Evolutionary conservation across 2,329 filamentous ascomycete genomes (phyloP).

Genomic region (Aureobasidium melanogenum): DNA sequence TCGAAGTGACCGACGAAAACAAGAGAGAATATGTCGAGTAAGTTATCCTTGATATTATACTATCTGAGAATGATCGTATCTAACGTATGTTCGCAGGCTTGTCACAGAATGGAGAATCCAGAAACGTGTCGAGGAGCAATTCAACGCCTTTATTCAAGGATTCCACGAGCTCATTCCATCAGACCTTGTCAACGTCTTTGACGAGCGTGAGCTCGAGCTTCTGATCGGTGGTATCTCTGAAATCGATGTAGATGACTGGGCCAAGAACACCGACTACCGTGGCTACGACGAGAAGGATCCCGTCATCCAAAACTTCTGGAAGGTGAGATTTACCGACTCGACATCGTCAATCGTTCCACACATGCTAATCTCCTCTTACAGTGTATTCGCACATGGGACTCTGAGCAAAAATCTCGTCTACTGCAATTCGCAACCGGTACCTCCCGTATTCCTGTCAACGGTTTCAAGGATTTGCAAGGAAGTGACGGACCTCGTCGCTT

Average conservation of each 20-base stretch:
- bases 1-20: conserved; percentile 96
- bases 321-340: conserved; percentile 40
- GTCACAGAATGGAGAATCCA: conserved; percentile 99
- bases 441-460: conserved; percentile 95
- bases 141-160: conserved; percentile 92
- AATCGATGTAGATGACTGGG: conserved; percentile 99
- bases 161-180: conserved; percentile 97
- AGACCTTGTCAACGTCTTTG: conserved; percentile 96
- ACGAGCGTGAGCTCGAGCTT: conserved; percentile 92
- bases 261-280: conserved; percentile 99
- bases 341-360: background rate
- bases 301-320: conserved; percentile 98
- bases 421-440: conserved; percentile 97
- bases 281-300: conserved; percentile 97
- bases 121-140: conserved; percentile 96
- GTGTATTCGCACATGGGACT: conserved; percentile 91
- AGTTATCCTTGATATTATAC: conserved; percentile 23
- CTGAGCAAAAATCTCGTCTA: conserved; percentile 93
- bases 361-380: conserved; percentile 21
- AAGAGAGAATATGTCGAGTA: conserved; percentile 97
- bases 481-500: conserved; percentile 92
- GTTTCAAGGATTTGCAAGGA: conserved; percentile 97
- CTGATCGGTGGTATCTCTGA: conserved; percentile 99
- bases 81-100: conserved; percentile 42
- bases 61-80: background rate